Evolutionary conservation across 75 land plant genomes (phyloP), one percentile per base, ranked within the genome.

Genomic region (Selaginella moellendorffii): DNA sequence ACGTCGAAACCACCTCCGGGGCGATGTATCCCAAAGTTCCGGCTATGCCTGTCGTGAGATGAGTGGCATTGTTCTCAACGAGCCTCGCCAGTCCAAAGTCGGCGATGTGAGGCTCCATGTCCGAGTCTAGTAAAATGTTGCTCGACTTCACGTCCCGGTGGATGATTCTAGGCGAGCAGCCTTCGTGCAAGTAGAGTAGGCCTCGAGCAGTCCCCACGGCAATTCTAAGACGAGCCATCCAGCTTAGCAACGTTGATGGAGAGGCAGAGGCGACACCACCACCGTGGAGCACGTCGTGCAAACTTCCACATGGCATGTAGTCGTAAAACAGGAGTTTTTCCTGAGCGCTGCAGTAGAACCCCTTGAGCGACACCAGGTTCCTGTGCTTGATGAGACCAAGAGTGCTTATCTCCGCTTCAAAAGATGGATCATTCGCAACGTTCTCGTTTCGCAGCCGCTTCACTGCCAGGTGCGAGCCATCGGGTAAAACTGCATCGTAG

Each of bases 11-110:
- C 5, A 25, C 59, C n/a, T 56, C 59, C n/a, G 59, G 59, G 5
- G 59, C 59, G n/a, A 56, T 56, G 21, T 56, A 56, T 56, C 59
- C 59, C 59, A 56, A 21, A 25, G 59, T 56, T n/a, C 59, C 59
- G 5, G 59, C 59, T 2, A 56, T n/a, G 5, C 59, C 24, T 19
- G 25, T 24, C n/a, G 59, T 56, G 19, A 25, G 9, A 21, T 56
- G 24, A 2, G 19, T 24, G 5, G 59, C 59, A 56, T 56, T 2
- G 24, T 56, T 56, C 24, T 56, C 59, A 25, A 56, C n/a, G n/a
- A 56, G 2, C 21, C 24, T 19, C 24, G 59, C 59, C 2, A 56
- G 19, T 8, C 59, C 59, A 56, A 56, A 56, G 24, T 56, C 59
- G n/a, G 59, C 21, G n/a, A 56, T 56, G 21, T 56, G 59, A 8